A percentile compares a stretch with the other conserved stretches of the same genome.
phyloP scores from a whole-genome alignment of 2,329 filamentous ascomycete species.

The Aureobasidium lini region DNA sequence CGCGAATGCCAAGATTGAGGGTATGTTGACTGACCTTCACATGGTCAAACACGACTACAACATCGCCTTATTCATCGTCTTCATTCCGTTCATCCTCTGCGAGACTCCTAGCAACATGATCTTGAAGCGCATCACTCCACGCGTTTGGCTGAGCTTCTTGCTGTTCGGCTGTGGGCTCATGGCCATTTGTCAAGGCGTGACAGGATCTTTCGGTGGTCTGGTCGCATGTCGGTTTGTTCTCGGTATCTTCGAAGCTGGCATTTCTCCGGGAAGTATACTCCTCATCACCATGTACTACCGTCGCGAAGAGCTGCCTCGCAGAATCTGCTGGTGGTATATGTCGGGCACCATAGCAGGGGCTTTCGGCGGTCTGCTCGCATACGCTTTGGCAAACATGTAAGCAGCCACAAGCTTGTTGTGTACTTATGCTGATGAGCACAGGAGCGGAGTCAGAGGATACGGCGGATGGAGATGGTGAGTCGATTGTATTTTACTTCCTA shows the following conservation, averaged over 20 bases:
- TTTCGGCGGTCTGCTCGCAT: conserved; percentile 36
- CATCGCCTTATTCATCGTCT: conserved; percentile 33
- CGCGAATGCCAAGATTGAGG: conserved; percentile 36
- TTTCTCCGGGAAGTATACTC: conserved; percentile 27
- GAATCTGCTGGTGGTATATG: conserved; percentile 34
- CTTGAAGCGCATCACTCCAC: conserved; percentile 30
- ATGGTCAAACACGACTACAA: conserved; percentile 33
- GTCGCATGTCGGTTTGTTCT: conserved; percentile 29
- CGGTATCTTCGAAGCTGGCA: conserved; percentile 34
- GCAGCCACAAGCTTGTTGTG: background rate
- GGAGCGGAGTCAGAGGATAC: conserved; percentile 22
- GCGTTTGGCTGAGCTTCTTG: conserved; percentile 23
- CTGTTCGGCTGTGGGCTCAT: conserved; percentile 12
- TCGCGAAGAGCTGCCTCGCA: conserved; percentile 36
- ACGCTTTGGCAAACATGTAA: conserved; percentile 27
- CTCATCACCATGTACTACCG: conserved; percentile 35
- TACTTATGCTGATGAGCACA: background rate
- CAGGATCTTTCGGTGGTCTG: conserved; percentile 26
- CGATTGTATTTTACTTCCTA: background rate
- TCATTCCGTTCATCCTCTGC: conserved; percentile 25
- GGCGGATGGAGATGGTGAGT: conserved; percentile 26
- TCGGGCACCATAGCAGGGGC: conserved; percentile 35
- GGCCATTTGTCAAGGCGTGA: conserved; percentile 25
- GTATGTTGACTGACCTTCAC: conserved; percentile 35
- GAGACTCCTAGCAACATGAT: conserved; percentile 30